phyloP scores from a whole-genome alignment of 139 green algal species.

The Cymbomonas tetramitiformis region DNA sequence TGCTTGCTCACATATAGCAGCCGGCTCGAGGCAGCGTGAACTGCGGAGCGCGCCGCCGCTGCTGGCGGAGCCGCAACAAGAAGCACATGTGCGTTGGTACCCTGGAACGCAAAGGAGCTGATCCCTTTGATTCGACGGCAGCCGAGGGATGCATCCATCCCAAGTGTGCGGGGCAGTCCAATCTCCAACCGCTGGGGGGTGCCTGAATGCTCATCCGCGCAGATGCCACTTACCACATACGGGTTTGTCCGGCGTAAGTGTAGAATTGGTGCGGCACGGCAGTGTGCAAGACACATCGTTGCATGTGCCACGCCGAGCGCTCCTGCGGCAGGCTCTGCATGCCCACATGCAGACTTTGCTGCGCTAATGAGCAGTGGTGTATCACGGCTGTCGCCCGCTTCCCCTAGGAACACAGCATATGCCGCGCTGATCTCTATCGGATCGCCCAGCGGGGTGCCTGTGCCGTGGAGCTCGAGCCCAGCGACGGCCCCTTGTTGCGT shows the following conservation, averaged over 20 bases:
- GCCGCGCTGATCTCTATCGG: constrained; percentile 34
- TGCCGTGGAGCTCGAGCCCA: constrained; percentile 25
- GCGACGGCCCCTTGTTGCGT: constrained; percentile 1
- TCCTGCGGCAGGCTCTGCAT: constrained; percentile 12
- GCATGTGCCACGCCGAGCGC: too few species aligned
- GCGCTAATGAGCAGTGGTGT: background rate
- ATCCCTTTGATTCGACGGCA: too few species aligned
- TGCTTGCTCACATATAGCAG: too few species aligned
- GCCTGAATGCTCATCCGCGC: constrained; percentile 10
- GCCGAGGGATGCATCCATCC: background rate
- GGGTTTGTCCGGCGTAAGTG: constrained; percentile 48
- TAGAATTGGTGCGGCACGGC: background rate
- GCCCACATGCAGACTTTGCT: background rate
- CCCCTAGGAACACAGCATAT: background rate
- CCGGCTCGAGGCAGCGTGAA: too few species aligned
- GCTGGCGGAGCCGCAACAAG: too few species aligned
- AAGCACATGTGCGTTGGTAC: constrained; percentile 69
- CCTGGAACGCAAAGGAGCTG: constrained; percentile 70
- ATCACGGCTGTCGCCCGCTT: background rate
- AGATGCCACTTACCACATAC: constrained; percentile 25
- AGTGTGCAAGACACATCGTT: too few species aligned
- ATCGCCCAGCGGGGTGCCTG: constrained; percentile 43
- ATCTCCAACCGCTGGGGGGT: background rate
- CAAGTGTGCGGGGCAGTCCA: background rate
- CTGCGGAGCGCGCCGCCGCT: too few species aligned